Percentiles rank a stretch among this genome's conserved stretches.
These are phyloP conservation scores for Arabis hirsuta DNA, from an alignment of 345 rosid genomes.

Conservation along the genomic window DNA sequence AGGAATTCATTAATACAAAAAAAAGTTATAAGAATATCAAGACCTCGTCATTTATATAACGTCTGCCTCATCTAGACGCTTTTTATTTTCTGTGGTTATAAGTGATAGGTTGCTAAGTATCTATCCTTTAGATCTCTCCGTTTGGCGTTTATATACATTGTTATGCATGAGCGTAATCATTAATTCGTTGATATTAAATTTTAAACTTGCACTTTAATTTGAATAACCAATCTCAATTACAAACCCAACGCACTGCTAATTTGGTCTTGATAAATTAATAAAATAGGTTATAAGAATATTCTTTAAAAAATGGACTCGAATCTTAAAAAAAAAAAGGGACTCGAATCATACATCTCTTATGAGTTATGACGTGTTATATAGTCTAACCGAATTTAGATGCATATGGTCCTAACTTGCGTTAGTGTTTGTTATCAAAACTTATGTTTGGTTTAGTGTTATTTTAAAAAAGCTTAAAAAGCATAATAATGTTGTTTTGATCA, in stretches of 20 bases:
- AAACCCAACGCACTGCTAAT: slow-evolving; percentile 3
- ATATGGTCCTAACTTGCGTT: neutral
- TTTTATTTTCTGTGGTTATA: slow-evolving; percentile 16
- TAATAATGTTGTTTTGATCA: neutral
- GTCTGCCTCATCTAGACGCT: slow-evolving; percentile 18
- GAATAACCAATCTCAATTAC: slow-evolving; percentile 3
- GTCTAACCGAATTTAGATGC: neutral
- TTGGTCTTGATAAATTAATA: neutral
- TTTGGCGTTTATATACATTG: slow-evolving; percentile 14
- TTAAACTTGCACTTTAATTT: slow-evolving; percentile 16
- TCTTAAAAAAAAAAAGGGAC: neutral
- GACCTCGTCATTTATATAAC: slow-evolving; percentile 9
- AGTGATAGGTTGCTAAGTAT: slow-evolving; percentile 18
- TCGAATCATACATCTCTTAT: neutral
- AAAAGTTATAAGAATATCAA: too few species aligned
- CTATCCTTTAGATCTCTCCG: slow-evolving; percentile 8
- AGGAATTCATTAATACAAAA: neutral
- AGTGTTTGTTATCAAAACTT: neutral
- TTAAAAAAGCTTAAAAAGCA: neutral
- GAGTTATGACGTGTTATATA: neutral
- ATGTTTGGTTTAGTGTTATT: neutral
- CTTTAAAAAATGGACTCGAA: too few species aligned
- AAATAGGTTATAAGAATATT: neutral
- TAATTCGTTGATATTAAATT: neutral
- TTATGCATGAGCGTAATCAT: slow-evolving; percentile 7